Evolutionary conservation across 2,329 filamentous ascomycete species (phyloP).

Genomic region (Scleromitrula shiraiana): DNA sequence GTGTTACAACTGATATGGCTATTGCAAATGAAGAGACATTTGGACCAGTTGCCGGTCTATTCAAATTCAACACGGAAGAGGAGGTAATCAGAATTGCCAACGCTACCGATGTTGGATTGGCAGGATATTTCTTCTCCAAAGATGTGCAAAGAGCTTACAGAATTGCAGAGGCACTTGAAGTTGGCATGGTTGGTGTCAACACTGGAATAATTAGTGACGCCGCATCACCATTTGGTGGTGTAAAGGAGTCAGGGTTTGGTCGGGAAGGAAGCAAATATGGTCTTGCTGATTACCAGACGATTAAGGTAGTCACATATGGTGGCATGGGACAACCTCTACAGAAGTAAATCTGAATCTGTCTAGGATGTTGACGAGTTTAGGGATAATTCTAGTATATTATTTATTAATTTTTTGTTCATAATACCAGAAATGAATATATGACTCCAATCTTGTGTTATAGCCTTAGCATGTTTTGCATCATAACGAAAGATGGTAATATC

Average conservation of each 20-base stretch:
- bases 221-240: slow-evolving; percentile 47
- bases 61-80: slow-evolving; percentile 79
- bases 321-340: slow-evolving; percentile 53
- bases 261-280: slow-evolving; percentile 47
- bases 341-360: slow-evolving; percentile 12
- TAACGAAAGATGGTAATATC: too few relatives aligned
- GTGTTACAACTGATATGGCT: slow-evolving; percentile 79
- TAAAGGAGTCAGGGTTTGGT: slow-evolving; percentile 49
- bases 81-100: slow-evolving; percentile 86
- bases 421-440: too few relatives aligned
- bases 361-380: too few relatives aligned
- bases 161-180: slow-evolving; percentile 64
- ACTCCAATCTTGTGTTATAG: too few relatives aligned
- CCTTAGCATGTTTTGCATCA: too few relatives aligned
- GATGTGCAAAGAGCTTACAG: slow-evolving; percentile 52
- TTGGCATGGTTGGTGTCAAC: slow-evolving; percentile 83
- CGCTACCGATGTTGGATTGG: slow-evolving; percentile 73
- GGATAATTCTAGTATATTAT: too few relatives aligned
- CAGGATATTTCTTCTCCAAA: slow-evolving; percentile 83
- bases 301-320: slow-evolving; percentile 44
- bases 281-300: slow-evolving; percentile 44
- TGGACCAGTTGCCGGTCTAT: slow-evolving; percentile 84
- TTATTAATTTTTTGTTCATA: too few relatives aligned
- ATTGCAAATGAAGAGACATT: slow-evolving; percentile 89
- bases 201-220: slow-evolving; percentile 55